A percentile compares a stretch with the other conserved stretches of the same genome.
These are phyloP conservation scores for Colletotrichum chlorophyti DNA, from an alignment of 2,329 filamentous ascomycete genomes.

Conservation along the genomic window DNA sequence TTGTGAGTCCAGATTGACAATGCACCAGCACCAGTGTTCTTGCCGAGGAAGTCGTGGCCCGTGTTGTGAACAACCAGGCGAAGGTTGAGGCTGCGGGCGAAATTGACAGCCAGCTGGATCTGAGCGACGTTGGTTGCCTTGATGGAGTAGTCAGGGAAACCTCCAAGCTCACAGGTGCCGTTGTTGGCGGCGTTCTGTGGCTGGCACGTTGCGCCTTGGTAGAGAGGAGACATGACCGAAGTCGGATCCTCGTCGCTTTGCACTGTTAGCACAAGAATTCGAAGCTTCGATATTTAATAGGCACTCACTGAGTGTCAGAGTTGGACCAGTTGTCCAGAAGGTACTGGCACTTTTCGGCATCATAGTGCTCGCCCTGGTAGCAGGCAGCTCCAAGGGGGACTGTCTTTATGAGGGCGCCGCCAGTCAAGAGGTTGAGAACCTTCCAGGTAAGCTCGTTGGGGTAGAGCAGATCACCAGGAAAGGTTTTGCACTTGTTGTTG, in stretches of 20 bases:
- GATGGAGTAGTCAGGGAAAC: slow-evolving; percentile 49
- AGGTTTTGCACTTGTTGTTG: slow-evolving; percentile 40
- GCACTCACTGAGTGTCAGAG: slow-evolving; percentile 33
- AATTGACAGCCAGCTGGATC: slow-evolving; percentile 53
- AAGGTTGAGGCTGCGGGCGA: slow-evolving; percentile 52
- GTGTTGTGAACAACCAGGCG: slow-evolving; percentile 61
- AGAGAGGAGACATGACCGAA: slow-evolving; percentile 48
- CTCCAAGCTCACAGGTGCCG: slow-evolving; percentile 46
- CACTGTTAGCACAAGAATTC: not conserved
- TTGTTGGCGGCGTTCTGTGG: slow-evolving; percentile 35
- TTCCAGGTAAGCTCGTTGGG: slow-evolving; percentile 38
- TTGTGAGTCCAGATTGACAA: slow-evolving; percentile 55
- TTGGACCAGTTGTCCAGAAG: slow-evolving; percentile 37
- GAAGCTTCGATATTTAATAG: not conserved
- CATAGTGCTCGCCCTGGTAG: slow-evolving; percentile 36
- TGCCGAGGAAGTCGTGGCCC: slow-evolving; percentile 60
- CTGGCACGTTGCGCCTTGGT: slow-evolving; percentile 45
- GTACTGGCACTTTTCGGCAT: slow-evolving; percentile 35
- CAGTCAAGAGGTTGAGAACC: slow-evolving; percentile 41
- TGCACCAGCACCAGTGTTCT: slow-evolving; percentile 57
- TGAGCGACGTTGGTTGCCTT: slow-evolving; percentile 49
- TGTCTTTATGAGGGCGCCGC: slow-evolving; percentile 40
- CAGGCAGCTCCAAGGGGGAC: slow-evolving; percentile 41
- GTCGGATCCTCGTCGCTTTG: slow-evolving; percentile 45
- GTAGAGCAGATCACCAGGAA: slow-evolving; percentile 37